Base-by-base conservation (phyloP, 305 asterid species). In the Fraxinus velutina region DNA sequence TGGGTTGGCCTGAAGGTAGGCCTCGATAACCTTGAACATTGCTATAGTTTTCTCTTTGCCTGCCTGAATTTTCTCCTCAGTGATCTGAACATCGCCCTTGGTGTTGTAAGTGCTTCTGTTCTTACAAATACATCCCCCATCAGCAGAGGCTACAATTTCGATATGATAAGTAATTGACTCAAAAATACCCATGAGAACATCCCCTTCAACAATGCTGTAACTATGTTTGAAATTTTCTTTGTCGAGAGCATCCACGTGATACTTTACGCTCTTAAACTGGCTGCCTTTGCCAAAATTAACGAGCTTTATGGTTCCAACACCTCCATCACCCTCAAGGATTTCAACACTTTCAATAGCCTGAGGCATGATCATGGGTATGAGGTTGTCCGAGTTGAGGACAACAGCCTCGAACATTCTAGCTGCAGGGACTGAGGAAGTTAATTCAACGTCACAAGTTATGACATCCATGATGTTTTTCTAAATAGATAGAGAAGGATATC, bases 401-500 rank as follows among this genome's bases (percentile, higher is more conserved):
- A 86, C 39, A 7, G 91, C 91, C 83, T 90, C 88, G 89, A 90
- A 90, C 57, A 90, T 12, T 77, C 85, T 85, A 3, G 85, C 75
- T 0, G 93, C 79, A 2, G 90, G 64, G 70, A 87, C 15, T 57
- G 89, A 8, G 81, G 88, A 82, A 36, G 77, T 70, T 66, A 86
- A 52, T 82, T 88, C 91, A 15, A 42, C 21, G 1, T 83, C 79
- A 32, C 73, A 81, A 4, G 84, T 62, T 32, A 47, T n/a, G 27
- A 82, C 76, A 52, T 86, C 88, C 88, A 87, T 87, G 33, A 50
- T 50, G 64, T 75, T 81, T 50, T 50, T 50, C 21, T 19, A 17
- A 21, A 29, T 29, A 29, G 32, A 8, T 21, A 19, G 12, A 5
- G 17, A n/a, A 52, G 64, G 7, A 15, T 15, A 1, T 52, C 22